Evolutionary conservation across 2,329 filamentous ascomycete genomes (phyloP), one percentile per base, ranked within the genome.

Genomic region (Neofusicoccum kwambonambiense): DNA sequence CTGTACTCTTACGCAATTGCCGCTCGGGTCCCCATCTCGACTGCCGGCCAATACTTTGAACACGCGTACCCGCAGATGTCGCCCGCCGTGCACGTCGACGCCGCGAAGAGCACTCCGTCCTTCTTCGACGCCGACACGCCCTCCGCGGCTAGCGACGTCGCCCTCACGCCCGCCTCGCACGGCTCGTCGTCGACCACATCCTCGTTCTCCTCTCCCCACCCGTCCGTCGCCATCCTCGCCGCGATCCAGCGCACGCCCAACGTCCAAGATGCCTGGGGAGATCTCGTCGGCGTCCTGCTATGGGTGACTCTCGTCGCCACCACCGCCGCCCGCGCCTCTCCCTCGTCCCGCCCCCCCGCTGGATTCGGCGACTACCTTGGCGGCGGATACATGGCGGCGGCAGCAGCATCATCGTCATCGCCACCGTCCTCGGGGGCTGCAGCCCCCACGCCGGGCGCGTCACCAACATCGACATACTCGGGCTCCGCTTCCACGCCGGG

Each of bases 221-320:
- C 63, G 22, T 58, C 63, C 45, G 31, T 60, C 22, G 54, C 54
- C 54, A 65, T 65, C 45, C 54, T 60, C 17, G 39, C 45, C 27
- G 63, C 63, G 39, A 35, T 65, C 4, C 63, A 65, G 31, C 52
- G 45, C 35, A 50, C 56, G 6, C 22, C 74, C 3, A 69, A 74
- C 54, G 64, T 74, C 6, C 67, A 67, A 17, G 69, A 73, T 27
- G 73, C 71, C 66, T 76, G 74, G 75, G 69, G 69, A n/a, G 67
- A 70, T 35, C 68, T 76, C 62, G 69, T 71, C 1, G 75, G 75
- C 12, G 71, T 76, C 3, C 68, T 77, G 4, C 72, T 75, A 62
- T 76, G 71, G 69, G 68, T 73, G 17, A 64, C 69, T 1, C 64
- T 75, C 12, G 69, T 76, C 9, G 73, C 71, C 31, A 69, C 70